Percentiles rank a stretch among this genome's conserved stretches.
Evolutionary conservation across 2,329 filamentous ascomycete genomes (phyloP).

Genomic region (Lanzia echinophila): DNA sequence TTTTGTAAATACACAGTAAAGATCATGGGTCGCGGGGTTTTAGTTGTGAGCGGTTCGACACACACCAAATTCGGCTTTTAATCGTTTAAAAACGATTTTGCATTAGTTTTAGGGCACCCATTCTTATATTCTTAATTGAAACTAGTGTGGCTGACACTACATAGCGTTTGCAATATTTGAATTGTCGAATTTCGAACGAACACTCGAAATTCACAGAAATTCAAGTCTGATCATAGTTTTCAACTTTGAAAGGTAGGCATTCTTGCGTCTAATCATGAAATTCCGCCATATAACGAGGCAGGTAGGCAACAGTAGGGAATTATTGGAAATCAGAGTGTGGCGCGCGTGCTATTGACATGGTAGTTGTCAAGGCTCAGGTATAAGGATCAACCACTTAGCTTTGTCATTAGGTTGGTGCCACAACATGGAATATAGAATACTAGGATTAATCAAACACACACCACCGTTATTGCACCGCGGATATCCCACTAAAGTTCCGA

Average conservation of each 20-base stretch:
- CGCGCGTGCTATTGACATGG: too few relatives aligned
- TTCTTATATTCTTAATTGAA: too few relatives aligned
- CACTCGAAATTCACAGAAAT: background rate
- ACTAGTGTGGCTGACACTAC: too few relatives aligned
- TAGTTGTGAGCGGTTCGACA: too few relatives aligned
- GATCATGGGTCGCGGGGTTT: background rate
- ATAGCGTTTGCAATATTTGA: too few relatives aligned
- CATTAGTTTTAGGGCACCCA: too few relatives aligned
- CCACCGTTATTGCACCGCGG: background rate
- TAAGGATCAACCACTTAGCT: background rate
- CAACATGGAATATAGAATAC: background rate
- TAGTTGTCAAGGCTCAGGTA: too few relatives aligned
- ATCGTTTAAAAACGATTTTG: too few relatives aligned
- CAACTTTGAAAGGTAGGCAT: background rate
- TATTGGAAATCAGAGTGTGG: background rate
- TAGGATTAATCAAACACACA: background rate
- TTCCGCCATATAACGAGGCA: background rate
- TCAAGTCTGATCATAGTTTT: background rate
- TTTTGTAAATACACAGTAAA: background rate
- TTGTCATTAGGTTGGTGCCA: background rate
- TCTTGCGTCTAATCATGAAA: background rate
- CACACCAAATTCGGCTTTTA: too few relatives aligned
- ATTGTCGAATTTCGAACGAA: background rate
- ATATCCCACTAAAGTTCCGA: background rate
- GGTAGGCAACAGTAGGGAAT: background rate